phyloP scores from a whole-genome alignment of 176 grass and related monocot genomes.

The Phoenix dactylifera region DNA sequence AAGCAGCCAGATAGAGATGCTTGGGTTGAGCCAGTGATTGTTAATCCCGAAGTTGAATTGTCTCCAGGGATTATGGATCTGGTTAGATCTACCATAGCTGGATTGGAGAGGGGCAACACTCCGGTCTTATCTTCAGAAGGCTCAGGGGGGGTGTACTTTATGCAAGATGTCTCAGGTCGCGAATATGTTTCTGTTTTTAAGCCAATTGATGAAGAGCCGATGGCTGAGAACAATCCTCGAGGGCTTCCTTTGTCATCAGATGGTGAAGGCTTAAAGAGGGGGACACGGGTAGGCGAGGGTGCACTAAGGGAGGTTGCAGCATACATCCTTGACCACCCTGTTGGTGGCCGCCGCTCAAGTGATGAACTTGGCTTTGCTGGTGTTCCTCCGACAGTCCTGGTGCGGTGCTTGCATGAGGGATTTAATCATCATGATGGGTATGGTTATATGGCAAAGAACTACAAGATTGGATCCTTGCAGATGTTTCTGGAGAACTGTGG shows the following conservation, averaged over 20 bases:
- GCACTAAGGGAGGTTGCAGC: constrained; percentile 76
- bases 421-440: neutral
- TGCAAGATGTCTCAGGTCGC: constrained; percentile 46
- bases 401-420: constrained; percentile 36
- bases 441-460: constrained; percentile 11
- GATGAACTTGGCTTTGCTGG: constrained; percentile 44
- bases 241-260: constrained; percentile 46
- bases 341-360: constrained; percentile 2
- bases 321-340: constrained; percentile 63
- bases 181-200: constrained; percentile 65
- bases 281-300: constrained; percentile 60
- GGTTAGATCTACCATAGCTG: constrained; percentile 30
- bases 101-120: constrained; percentile 39
- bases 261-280: constrained; percentile 74
- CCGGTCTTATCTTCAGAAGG: constrained; percentile 69
- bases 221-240: constrained; percentile 62
- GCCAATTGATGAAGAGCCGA: constrained; percentile 83
- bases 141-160: constrained; percentile 67
- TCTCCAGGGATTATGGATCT: constrained; percentile 38
- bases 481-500: constrained; percentile 61
- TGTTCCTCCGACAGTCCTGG: constrained; percentile 63
- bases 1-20: constrained; percentile 10
- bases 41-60: constrained; percentile 38
- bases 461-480: constrained; percentile 75
- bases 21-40: constrained; percentile 41